Base-by-base conservation (phyloP, 129 eudicot species). In the Solidago caesia region DNA sequence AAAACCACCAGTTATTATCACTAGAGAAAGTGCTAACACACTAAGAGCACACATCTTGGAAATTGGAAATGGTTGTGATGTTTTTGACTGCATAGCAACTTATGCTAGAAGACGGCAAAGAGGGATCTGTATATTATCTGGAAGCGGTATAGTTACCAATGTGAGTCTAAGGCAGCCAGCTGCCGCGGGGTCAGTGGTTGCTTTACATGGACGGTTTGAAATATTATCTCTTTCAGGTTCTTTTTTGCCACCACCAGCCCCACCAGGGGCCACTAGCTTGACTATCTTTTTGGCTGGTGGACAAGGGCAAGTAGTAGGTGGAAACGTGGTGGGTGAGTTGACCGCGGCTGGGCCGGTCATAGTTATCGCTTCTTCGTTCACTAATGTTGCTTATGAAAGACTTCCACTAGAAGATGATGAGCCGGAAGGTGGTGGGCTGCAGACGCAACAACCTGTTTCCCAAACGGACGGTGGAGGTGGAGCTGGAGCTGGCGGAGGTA, bases 211-310 rank as follows among this genome's bases (percentile, higher is more conserved):
- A 6, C 79, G 86, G 64, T 82, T 78, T 53, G 86, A 82, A 74
- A 82, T 82, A 55, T 64, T 82, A 16, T 82, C 86, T 9, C 80
- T 82, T 0, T 67, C 86, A 0, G 86, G 86, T 7, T 82, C 86
- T 0, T 82, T 78, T 63, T 44, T 82, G 41, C 86, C 86, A 0
- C 86, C 86, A 13, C 86, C 86, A 1, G 86, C 86, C 0, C 86
- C 86, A 10, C 83, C 86, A 4, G 86, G 86, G 44, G 86, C 83
- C 62, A 82, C 86, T 48, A 82, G 86, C 8, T 68, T 82, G 83
- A 82, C 86, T 47, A 78, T 82, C 29, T 82, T 82, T 7, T 48
- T 82, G 56, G 83, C 86, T 0, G 86, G 86, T 0, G 86, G 86
- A 2, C 86, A 82, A 68, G 86, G 86, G 45, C 86, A 82, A 4